phyloP scores from a whole-genome alignment of 257 asterid species.

The Thymus quinquecostatus region DNA sequence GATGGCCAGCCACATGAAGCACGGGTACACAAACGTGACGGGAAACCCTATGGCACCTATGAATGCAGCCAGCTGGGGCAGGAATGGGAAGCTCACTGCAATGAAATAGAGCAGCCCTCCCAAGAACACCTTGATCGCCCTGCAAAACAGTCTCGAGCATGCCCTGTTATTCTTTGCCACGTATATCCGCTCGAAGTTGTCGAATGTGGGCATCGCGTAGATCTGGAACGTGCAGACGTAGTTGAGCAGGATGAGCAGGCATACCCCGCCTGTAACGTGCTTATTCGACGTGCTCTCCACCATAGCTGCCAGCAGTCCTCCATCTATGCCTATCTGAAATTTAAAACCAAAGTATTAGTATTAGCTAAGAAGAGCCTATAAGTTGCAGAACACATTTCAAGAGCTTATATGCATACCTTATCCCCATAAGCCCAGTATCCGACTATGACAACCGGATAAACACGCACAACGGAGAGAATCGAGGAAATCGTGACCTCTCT shows the following conservation, averaged over 20 bases:
- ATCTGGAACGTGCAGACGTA: slow-evolving; percentile 62
- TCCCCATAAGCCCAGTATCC: slow-evolving; percentile 72
- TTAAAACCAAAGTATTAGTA: too few relatives aligned
- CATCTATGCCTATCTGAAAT: slow-evolving; percentile 34
- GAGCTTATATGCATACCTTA: not conserved
- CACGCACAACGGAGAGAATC: slow-evolving; percentile 40
- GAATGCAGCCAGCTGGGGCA: slow-evolving; percentile 34
- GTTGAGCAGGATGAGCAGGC: slow-evolving; percentile 46
- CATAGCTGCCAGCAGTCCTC: slow-evolving; percentile 51
- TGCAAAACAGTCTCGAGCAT: slow-evolving; percentile 59
- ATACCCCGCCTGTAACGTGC: slow-evolving; percentile 35
- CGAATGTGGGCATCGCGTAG: slow-evolving; percentile 67
- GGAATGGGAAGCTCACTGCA: too few relatives aligned
- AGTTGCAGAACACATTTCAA: too few relatives aligned
- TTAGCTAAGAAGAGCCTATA: too few relatives aligned
- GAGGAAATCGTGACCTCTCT: slow-evolving; percentile 57
- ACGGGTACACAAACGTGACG: slow-evolving; percentile 52
- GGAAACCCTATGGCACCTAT: not conserved
- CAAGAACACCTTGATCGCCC: slow-evolving; percentile 38
- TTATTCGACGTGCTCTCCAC: slow-evolving; percentile 31
- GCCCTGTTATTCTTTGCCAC: slow-evolving; percentile 45
- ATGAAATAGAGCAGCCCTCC: too few relatives aligned
- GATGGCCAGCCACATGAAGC: slow-evolving; percentile 35
- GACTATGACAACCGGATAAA: slow-evolving; percentile 62
- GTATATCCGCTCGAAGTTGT: slow-evolving; percentile 62